Evolutionary conservation across 306 rosid species (phyloP).

Genomic region (Rosa chinensis): DNA sequence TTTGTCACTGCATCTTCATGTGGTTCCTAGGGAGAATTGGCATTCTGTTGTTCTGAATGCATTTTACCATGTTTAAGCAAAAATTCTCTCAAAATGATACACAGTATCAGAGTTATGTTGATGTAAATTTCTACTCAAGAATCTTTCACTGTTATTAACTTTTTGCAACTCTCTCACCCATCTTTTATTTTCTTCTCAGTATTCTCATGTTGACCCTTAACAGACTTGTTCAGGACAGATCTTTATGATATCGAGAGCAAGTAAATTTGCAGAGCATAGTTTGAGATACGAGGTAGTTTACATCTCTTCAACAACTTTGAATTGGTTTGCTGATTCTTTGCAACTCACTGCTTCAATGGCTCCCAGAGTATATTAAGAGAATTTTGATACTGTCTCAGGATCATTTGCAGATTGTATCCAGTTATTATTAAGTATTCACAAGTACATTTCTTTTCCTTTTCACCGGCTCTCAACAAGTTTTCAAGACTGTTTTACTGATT

Average conservation of each 20-base stretch:
- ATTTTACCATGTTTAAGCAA: neutral
- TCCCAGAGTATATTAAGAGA: constrained; percentile 10
- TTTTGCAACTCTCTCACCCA: neutral
- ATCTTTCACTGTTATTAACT: neutral
- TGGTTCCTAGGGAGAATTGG: neutral
- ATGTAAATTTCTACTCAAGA: constrained; percentile 8
- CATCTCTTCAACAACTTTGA: constrained; percentile 14
- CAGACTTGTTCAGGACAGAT: constrained; percentile 52
- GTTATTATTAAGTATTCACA: constrained; percentile 22
- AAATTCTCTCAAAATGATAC: neutral
- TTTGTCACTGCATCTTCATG: neutral
- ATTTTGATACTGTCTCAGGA: constrained; percentile 11
- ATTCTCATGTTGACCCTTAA: constrained; percentile 44
- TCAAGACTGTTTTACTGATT: neutral
- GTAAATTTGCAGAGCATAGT: constrained; percentile 36
- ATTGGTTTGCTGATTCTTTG: constrained; percentile 23
- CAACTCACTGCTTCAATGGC: constrained; percentile 30
- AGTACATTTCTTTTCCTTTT: neutral
- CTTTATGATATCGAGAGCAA: constrained; percentile 76
- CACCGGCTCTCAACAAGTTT: neutral
- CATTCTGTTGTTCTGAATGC: neutral
- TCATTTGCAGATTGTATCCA: constrained; percentile 31
- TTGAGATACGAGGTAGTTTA: constrained; percentile 18
- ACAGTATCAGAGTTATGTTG: neutral
- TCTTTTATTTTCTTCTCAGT: neutral